Evolutionary conservation across 805 yeast genomes (phyloP).

Genomic region (Candida silvicultrix): DNA sequence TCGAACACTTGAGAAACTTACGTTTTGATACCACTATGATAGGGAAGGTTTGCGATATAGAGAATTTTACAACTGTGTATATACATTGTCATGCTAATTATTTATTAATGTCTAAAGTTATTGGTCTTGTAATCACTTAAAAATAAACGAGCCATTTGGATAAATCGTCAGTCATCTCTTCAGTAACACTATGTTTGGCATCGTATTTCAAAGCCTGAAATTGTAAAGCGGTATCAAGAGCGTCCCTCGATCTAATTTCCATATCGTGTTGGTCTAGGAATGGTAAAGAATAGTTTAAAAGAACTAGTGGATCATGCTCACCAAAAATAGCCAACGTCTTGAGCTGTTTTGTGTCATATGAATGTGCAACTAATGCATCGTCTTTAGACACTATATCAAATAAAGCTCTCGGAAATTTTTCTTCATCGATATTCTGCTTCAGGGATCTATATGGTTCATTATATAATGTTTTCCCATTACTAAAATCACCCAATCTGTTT

Average conservation of each 20-base stretch:
- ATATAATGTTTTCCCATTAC: not conserved
- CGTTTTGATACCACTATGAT: conserved; percentile 45
- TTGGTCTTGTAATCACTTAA: not conserved
- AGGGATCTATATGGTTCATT: not conserved
- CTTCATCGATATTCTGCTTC: not conserved
- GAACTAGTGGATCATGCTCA: conserved; percentile 10
- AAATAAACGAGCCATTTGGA: conserved; percentile 10
- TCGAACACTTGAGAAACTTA: conserved; percentile 55
- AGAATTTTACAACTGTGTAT: too few species aligned
- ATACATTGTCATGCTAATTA: not conserved
- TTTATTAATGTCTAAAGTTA: not conserved
- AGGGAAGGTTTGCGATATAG: too few species aligned
- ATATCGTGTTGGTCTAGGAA: conserved; percentile 7
- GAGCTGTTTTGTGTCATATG: conserved; percentile 4
- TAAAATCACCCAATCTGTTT: conserved; percentile 7
- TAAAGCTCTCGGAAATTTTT: conserved; percentile 4
- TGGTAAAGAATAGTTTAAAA: conserved; percentile 5
- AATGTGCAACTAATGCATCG: conserved; percentile 8
- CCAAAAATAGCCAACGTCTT: conserved; percentile 19
- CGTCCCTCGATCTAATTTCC: not conserved
- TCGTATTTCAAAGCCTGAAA: conserved; percentile 13
- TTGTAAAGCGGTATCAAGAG: not conserved
- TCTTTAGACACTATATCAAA: conserved; percentile 8
- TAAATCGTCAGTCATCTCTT: conserved; percentile 15
- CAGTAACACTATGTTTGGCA: conserved; percentile 13